Percentiles rank a stretch among this genome's conserved stretches.
Evolutionary conservation across 106 monocot genomes (phyloP).

Genomic region (Allium cepa): DNA sequence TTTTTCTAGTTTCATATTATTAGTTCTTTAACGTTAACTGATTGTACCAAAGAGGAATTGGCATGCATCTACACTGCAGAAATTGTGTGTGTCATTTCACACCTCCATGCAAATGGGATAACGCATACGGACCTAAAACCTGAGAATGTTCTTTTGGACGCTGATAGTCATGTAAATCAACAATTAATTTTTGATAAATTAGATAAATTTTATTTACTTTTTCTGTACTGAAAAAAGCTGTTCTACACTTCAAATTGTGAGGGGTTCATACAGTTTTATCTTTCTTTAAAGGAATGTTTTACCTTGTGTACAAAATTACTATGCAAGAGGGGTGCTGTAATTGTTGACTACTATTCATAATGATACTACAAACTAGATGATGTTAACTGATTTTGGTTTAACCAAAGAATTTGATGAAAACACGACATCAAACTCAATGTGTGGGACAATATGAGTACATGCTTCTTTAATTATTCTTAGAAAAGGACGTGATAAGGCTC

Average conservation of each 20-base stretch:
- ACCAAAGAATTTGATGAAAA: conserved; percentile 63
- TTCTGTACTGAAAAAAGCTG: too few species aligned
- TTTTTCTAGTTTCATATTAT: not conserved
- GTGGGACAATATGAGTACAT: conserved; percentile 95
- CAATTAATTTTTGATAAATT: too few species aligned
- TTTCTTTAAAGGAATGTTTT: not conserved
- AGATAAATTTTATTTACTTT: too few species aligned
- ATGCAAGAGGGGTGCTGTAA: not conserved
- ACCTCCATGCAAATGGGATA: conserved; percentile 95
- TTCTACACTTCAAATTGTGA: too few species aligned
- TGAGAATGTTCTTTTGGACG: conserved; percentile 93
- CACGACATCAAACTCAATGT: conserved; percentile 64
- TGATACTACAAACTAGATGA: conserved; percentile 30
- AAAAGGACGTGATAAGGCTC: conserved; percentile 81
- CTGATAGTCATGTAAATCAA: conserved; percentile 78
- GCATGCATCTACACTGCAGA: conserved; percentile 93
- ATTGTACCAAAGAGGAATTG: conserved; percentile 75
- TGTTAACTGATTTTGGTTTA: conserved; percentile 97
- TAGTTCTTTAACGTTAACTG: not conserved
- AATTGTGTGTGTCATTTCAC: conserved; percentile 93
- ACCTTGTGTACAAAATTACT: not conserved
- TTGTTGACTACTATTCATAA: not conserved
- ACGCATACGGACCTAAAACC: conserved; percentile 99
- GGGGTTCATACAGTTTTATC: too few species aligned
- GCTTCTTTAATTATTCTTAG: conserved; percentile 94